Conservation (phyloP, 108 stramenopile species). For the Halocafeteria seosinensis region DNA sequence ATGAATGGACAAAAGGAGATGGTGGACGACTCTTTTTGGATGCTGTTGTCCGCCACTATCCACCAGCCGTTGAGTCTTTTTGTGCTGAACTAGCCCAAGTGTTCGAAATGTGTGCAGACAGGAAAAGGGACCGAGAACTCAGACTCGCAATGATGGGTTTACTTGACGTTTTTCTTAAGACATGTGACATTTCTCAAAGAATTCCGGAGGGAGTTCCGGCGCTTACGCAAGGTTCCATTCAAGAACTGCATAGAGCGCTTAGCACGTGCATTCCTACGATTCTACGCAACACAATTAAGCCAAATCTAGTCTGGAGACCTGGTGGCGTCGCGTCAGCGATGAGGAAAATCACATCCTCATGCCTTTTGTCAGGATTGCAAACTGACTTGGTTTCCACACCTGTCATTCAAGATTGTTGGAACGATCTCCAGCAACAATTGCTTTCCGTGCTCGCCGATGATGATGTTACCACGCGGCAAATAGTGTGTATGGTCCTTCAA, state of each 20-base stretch:
- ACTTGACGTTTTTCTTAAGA: constrained; percentile 13
- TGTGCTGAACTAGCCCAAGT: too few species aligned
- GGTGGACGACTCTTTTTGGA: too few species aligned
- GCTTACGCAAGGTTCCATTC: not conserved
- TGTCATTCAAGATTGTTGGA: constrained; percentile 2
- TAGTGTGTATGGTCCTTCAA: constrained; percentile 11
- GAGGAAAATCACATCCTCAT: constrained; percentile 17
- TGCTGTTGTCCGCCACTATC: too few species aligned
- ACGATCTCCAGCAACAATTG: constrained; percentile 14
- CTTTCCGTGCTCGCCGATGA: constrained; percentile 13
- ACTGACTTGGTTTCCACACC: constrained; percentile 2
- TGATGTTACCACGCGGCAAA: constrained; percentile 16
- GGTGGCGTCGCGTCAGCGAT: constrained; percentile 18
- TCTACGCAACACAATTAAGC: constrained; percentile 11
- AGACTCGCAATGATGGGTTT: not conserved
- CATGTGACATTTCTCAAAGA: constrained; percentile 21
- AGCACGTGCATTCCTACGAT: constrained; percentile 9
- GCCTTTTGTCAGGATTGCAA: constrained; percentile 8
- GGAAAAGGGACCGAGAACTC: not conserved
- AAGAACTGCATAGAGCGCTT: not conserved
- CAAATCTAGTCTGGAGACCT: constrained; percentile 20
- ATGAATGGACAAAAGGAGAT: too few species aligned
- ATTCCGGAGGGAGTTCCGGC: constrained; percentile 2
- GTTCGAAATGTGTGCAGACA: too few species aligned
- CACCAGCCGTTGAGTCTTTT: too few species aligned